A percentile compares a stretch with the other conserved stretches of the same genome.
phyloP scores from a whole-genome alignment of 2,329 filamentous ascomycete genomes.

The Chaetomiaceae sp. region DNA sequence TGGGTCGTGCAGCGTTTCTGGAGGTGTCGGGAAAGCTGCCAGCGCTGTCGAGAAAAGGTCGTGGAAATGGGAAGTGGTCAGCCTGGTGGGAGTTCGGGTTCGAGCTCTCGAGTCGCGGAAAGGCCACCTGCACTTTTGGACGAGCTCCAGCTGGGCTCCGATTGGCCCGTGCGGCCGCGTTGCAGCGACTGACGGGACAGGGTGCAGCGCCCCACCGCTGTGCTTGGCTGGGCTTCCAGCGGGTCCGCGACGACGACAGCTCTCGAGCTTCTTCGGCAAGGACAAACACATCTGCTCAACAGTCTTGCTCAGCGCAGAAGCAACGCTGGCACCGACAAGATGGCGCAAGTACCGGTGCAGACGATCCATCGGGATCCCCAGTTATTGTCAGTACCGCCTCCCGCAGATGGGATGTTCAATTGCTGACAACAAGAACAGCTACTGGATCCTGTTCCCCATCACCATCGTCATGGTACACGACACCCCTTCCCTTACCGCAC shows the following conservation, averaged over 20 bases:
- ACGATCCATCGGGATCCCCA: constrained; percentile 98
- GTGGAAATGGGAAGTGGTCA: no score
- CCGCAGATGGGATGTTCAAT: background rate
- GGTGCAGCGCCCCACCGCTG: constrained; percentile 1
- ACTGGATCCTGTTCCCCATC: constrained; percentile 98
- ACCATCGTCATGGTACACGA: constrained; percentile 82
- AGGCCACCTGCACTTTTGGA: constrained; percentile 23
- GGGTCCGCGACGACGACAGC: constrained; percentile 10
- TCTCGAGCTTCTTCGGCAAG: background rate
- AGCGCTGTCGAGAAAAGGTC: background rate
- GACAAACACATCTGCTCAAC: background rate
- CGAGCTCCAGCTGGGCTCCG: background rate
- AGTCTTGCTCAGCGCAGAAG: background rate
- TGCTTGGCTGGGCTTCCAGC: constrained; percentile 15
- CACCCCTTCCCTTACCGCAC: background rate
- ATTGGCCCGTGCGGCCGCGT: constrained; percentile 11
- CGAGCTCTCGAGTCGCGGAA: constrained; percentile 11
- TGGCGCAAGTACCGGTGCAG: constrained; percentile 84
- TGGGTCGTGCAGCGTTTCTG: background rate
- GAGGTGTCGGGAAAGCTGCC: background rate
- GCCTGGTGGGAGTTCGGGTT: background rate
- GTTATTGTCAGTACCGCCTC: constrained; percentile 68
- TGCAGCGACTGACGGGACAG: constrained; percentile 12
- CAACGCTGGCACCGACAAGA: constrained; percentile 36
- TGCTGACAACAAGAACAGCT: constrained; percentile 52